A percentile compares a stretch with the other conserved stretches of the same genome.
Conservation (phyloP, 345 rosid species). For the Limnanthes douglasii region DNA sequence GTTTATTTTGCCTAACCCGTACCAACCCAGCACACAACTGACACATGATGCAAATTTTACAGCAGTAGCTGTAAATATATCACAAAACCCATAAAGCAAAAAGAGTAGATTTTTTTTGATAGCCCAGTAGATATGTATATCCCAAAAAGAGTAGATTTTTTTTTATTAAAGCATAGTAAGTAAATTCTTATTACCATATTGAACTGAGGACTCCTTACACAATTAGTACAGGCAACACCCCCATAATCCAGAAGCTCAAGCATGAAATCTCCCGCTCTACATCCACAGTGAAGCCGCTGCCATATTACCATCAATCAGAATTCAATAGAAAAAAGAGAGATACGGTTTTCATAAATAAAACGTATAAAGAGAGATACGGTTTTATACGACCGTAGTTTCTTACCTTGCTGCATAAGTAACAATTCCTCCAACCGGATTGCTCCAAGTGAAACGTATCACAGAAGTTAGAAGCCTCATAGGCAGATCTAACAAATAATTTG, state of each 20-base stretch:
- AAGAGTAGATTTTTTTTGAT: too few species aligned
- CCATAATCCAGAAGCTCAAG: conserved; percentile 64
- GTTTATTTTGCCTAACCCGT: too few species aligned
- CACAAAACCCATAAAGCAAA: too few species aligned
- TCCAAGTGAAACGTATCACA: conserved; percentile 65
- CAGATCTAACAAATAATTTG: too few species aligned
- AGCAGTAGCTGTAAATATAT: too few species aligned
- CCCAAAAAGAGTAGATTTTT: background rate
- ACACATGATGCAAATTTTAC: too few species aligned
- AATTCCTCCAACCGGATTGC: conserved; percentile 89
- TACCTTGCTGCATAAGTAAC: conserved; percentile 55
- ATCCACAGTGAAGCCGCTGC: conserved; percentile 90
- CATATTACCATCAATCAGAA: conserved; percentile 10
- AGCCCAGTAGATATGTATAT: too few species aligned
- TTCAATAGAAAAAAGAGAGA: background rate
- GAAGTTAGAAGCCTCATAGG: conserved; percentile 44
- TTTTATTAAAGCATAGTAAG: too few species aligned
- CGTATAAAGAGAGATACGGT: background rate
- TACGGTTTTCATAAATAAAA: background rate
- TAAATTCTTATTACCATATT: conserved; percentile 26
- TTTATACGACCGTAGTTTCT: background rate
- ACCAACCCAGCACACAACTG: too few species aligned
- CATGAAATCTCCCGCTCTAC: conserved; percentile 46
- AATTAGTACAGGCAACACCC: conserved; percentile 60
- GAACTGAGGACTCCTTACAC: conserved; percentile 25